A percentile compares a stretch with the other conserved stretches of the same genome.
These are phyloP conservation scores for Suhomyces bokatorum DNA, from an alignment of 1,139 yeast genomes.

Conservation along the genomic window DNA sequence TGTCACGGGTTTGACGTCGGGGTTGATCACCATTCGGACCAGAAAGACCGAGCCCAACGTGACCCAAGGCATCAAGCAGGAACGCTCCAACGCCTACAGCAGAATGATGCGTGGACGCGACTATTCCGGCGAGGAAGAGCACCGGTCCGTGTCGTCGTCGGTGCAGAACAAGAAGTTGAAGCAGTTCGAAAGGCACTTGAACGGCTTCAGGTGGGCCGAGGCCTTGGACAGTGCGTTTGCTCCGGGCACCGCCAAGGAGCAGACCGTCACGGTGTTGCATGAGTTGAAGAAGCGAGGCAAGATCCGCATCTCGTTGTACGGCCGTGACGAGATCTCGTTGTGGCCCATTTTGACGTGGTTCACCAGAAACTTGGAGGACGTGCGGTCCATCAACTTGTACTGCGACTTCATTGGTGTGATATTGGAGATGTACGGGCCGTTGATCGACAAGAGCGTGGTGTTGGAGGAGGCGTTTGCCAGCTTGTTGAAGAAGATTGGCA, in stretches of 20 bases:
- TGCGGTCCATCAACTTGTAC: constrained; percentile 69
- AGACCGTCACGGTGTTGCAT: constrained; percentile 75
- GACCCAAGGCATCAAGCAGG: constrained; percentile 49
- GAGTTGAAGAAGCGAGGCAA: constrained; percentile 89
- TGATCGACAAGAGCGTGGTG: constrained; percentile 75
- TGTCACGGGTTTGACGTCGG: constrained; percentile 92
- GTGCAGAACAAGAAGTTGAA: constrained; percentile 62
- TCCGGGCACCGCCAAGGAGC: constrained; percentile 75
- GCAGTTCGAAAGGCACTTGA: constrained; percentile 79
- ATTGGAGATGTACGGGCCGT: constrained; percentile 72
- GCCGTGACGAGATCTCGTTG: constrained; percentile 81
- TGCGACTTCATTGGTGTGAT: constrained; percentile 85
- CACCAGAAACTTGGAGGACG: constrained; percentile 71
- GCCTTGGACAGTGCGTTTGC: constrained; percentile 86
- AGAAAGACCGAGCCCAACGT: constrained; percentile 68
- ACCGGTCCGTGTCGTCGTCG: constrained; percentile 62
- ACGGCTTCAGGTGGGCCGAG: constrained; percentile 88
- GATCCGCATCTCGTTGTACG: constrained; percentile 70
- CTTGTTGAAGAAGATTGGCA: constrained; percentile 58
- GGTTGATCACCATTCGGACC: constrained; percentile 84
- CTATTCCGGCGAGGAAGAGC: constrained; percentile 87
- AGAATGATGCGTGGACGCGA: constrained; percentile 91
- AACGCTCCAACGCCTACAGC: constrained; percentile 55
- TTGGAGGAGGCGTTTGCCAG: constrained; percentile 69
- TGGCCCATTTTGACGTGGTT: constrained; percentile 90